These are phyloP conservation scores for Alternaria infectoria DNA, from an alignment of 2,329 filamentous ascomycete species.

Conservation along the genomic window DNA sequence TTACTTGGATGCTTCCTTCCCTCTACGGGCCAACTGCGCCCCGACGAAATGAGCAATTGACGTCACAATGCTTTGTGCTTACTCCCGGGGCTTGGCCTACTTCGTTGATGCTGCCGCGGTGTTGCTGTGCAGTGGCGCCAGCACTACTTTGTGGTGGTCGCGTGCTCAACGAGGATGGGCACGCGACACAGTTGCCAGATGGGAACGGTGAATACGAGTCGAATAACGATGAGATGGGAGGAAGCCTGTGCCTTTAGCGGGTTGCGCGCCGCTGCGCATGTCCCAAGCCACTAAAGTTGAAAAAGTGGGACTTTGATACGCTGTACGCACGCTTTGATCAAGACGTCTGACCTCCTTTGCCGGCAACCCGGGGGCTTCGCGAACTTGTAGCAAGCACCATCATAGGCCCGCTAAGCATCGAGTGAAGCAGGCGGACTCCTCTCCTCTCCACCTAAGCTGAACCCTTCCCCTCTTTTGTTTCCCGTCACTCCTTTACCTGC, in stretches of 20 bases:
- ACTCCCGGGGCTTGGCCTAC: not conserved
- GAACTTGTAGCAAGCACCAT: slow-evolving; percentile 3
- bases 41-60: slow-evolving; percentile 1
- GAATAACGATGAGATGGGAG: not conserved
- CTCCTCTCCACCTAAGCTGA: slow-evolving; percentile 1
- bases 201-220: not conserved
- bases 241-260: not conserved
- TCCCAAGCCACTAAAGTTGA: not conserved
- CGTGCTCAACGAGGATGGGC: not conserved
- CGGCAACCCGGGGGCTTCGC: slow-evolving; percentile 2
- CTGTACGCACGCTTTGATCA: slow-evolving; percentile 9
- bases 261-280: slow-evolving; percentile 1
- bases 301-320: slow-evolving; percentile 10
- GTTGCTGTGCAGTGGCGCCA: not conserved
- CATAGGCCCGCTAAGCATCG: slow-evolving; percentile 5
- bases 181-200: not conserved
- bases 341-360: slow-evolving; percentile 13
- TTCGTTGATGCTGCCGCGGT: not conserved
- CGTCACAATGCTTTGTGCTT: slow-evolving; percentile 2
- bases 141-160: not conserved
- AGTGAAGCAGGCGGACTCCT: slow-evolving; percentile 2
- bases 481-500: slow-evolving; percentile 3
- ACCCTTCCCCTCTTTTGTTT: slow-evolving; percentile 2
- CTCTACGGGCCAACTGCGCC: not conserved
- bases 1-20: not conserved